Conservation (phyloP, 495 filamentous ascomycete species). For the Neurospora intermedia region DNA sequence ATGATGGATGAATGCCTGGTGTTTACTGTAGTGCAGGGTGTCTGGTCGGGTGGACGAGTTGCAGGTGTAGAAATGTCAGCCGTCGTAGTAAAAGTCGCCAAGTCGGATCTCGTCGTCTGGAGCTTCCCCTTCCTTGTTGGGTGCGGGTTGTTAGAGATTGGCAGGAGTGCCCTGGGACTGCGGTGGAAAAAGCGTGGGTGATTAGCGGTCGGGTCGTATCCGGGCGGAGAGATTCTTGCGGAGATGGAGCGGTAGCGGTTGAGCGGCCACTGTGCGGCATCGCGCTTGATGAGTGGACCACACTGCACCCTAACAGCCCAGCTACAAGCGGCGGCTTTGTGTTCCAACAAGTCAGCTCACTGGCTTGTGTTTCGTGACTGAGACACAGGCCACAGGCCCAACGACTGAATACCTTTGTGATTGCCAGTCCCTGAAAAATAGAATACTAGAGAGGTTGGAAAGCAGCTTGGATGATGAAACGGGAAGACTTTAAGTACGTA, state of each 20-base stretch:
- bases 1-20: background rate
- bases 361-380: background rate
- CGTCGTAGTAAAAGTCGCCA: background rate
- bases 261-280: background rate
- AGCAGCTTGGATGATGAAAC: background rate
- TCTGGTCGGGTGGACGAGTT: background rate
- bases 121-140: too few species aligned
- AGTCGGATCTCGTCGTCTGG: too few species aligned
- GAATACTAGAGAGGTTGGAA: background rate
- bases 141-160: background rate
- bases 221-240: background rate
- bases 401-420: background rate
- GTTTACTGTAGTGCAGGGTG: background rate
- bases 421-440: background rate
- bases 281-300: background rate
- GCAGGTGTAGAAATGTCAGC: background rate
- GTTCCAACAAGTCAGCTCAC: background rate
- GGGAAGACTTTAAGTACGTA: background rate
- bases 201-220: background rate
- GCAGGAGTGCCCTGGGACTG: background rate
- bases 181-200: background rate
- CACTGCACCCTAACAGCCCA: background rate
- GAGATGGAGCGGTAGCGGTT: background rate
- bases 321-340: background rate
- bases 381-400: background rate